These are phyloP conservation scores for Saccharomycopsis sp. DNA, from an alignment of 805 yeast species.

Conservation along the genomic window DNA sequence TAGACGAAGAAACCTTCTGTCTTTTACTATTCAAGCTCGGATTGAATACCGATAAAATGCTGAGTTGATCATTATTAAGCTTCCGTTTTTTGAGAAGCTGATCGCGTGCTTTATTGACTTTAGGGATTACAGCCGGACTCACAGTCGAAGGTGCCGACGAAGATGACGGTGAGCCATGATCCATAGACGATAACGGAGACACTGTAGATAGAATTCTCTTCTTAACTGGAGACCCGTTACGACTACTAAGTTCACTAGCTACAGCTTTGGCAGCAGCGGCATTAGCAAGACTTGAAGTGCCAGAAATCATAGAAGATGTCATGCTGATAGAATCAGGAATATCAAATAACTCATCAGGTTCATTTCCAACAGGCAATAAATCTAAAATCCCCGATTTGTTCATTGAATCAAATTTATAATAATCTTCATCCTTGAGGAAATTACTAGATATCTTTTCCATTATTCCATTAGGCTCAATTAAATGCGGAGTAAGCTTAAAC, in stretches of 20 bases:
- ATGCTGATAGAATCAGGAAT: constrained; percentile 22
- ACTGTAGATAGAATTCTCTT: background rate
- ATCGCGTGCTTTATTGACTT: background rate
- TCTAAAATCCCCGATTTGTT: constrained; percentile 27
- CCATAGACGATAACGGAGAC: background rate
- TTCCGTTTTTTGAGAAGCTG: constrained; percentile 7
- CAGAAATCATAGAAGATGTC: background rate
- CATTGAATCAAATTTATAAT: constrained; percentile 25
- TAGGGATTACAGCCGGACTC: background rate
- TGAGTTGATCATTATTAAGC: constrained; percentile 4
- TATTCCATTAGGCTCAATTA: constrained; percentile 65
- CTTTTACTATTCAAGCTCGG: background rate
- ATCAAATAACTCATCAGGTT: constrained; percentile 24
- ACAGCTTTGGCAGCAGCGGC: background rate
- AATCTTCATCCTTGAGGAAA: constrained; percentile 52
- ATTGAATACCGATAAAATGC: background rate
- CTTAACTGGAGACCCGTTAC: background rate
- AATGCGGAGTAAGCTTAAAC: constrained; percentile 55
- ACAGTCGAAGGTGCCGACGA: background rate
- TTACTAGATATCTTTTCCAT: constrained; percentile 42
- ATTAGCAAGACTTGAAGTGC: background rate
- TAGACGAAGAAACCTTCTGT: background rate
- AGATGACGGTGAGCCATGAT: background rate
- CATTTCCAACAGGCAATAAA: constrained; percentile 22
- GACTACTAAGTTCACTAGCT: background rate